phyloP scores from a whole-genome alignment of 805 yeast genomes.

The Gaillardinia entomophila region DNA sequence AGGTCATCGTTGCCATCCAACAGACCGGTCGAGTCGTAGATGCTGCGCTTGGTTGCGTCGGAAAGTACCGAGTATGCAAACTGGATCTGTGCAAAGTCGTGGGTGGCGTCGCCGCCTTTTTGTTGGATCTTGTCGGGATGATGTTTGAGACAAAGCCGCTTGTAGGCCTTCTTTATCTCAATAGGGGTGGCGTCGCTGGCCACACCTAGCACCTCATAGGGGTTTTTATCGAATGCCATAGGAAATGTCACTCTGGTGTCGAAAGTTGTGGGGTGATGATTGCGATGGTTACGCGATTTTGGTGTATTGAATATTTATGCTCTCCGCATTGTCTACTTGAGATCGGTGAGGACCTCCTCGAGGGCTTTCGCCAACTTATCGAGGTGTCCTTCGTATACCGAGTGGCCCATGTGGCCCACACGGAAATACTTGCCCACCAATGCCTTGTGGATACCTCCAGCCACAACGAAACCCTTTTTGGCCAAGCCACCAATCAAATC shows the following conservation, averaged over 20 bases:
- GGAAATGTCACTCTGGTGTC: too few relatives aligned
- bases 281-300: too few relatives aligned
- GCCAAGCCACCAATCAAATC: conserved; percentile 55
- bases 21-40: conserved; percentile 70
- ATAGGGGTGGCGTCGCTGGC: conserved; percentile 35
- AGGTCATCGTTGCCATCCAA: conserved; percentile 35
- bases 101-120: conserved; percentile 7
- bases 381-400: conserved; percentile 42
- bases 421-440: conserved; percentile 81
- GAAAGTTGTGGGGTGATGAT: too few relatives aligned
- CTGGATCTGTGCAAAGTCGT: conserved; percentile 60
- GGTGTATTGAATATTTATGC: not conserved
- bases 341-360: conserved; percentile 14
- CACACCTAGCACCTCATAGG: conserved; percentile 51
- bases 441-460: conserved; percentile 86
- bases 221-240: conserved; percentile 54
- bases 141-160: conserved; percentile 16
- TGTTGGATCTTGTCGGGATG: conserved; percentile 24
- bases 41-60: conserved; percentile 48
- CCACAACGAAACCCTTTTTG: conserved; percentile 66
- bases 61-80: conserved; percentile 67
- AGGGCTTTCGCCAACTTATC: conserved; percentile 29
- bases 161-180: conserved; percentile 52
- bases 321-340: not conserved
- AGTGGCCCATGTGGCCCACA: conserved; percentile 94